Conservation (phyloP, 192 early-diverging fungal species). For the Entomortierella lignicola region DNA sequence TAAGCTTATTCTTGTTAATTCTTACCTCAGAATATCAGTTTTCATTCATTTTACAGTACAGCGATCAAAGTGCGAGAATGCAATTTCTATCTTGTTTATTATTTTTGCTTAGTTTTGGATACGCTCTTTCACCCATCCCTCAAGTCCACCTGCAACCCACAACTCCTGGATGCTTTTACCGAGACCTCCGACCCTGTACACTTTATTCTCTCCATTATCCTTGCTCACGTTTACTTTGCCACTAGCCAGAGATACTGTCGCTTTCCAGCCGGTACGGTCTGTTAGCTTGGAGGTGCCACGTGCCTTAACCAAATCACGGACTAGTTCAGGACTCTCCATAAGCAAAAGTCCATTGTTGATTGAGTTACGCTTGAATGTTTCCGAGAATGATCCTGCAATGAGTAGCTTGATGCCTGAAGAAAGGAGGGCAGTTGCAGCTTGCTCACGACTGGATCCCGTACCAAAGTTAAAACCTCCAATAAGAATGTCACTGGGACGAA, state of each 20-base stretch:
- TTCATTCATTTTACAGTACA: too few relatives aligned
- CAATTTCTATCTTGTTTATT: too few relatives aligned
- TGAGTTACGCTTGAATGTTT: slow-evolving; percentile 98
- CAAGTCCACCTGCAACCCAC: slow-evolving; percentile 92
- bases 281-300: slow-evolving; percentile 68
- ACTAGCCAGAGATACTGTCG: slow-evolving; percentile 74
- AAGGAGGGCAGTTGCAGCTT: slow-evolving; percentile 95
- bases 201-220: slow-evolving; percentile 45
- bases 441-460: slow-evolving; percentile 96
- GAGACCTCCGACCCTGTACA: slow-evolving; percentile 65
- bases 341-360: slow-evolving; percentile 98
- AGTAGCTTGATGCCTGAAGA: slow-evolving; percentile 87
- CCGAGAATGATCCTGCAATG: slow-evolving; percentile 93
- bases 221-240: slow-evolving; percentile 68
- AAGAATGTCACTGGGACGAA: slow-evolving; percentile 83
- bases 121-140: slow-evolving; percentile 91
- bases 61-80: too few relatives aligned
- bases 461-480: slow-evolving; percentile 98
- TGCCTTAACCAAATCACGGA: slow-evolving; percentile 73
- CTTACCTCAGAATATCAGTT: too few relatives aligned
- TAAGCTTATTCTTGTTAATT: too few relatives aligned
- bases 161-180: slow-evolving; percentile 99
- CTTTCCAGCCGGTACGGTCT: slow-evolving; percentile 66
- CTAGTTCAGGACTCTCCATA: slow-evolving; percentile 87
- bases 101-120: too few relatives aligned